A percentile compares a stretch with the other conserved stretches of the same genome.
Conservation (phyloP, 202 grass and related monocot species). For the Bolboschoenoplectus hybrid region DNA sequence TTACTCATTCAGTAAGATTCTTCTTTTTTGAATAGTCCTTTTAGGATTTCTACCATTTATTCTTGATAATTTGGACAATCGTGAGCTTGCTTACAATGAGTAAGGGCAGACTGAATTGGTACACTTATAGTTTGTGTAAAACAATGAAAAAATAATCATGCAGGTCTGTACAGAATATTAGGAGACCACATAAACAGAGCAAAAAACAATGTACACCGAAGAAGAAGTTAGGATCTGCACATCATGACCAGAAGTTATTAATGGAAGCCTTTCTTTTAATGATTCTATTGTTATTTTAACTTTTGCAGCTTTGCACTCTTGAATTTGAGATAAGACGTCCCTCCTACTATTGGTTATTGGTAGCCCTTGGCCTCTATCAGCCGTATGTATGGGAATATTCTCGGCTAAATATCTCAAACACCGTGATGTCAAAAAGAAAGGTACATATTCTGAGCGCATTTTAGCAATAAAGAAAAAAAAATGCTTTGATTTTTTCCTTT, state of each 20-base stretch:
- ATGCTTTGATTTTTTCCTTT: conserved; percentile 1
- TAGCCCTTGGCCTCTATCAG: conserved; percentile 41
- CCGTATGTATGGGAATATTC: conserved; percentile 48
- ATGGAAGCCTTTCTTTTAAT: conserved; percentile 4
- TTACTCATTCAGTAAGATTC: conserved; percentile 55
- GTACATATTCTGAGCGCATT: conserved; percentile 27
- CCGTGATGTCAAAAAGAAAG: conserved; percentile 47
- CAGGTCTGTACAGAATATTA: not conserved
- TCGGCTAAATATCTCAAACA: conserved; percentile 45
- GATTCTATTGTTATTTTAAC: conserved; percentile 18
- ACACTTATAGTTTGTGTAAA: not conserved
- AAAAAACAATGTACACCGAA: not conserved
- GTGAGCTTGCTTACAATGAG: not conserved
- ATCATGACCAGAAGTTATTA: not conserved
- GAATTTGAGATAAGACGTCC: conserved; percentile 55
- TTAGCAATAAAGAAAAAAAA: conserved; percentile 14
- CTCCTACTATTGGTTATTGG: conserved; percentile 56
- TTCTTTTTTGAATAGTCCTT: conserved; percentile 28
- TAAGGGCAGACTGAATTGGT: not conserved
- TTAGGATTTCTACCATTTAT: not conserved
- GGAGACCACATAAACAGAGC: not conserved
- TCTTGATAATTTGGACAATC: not conserved
- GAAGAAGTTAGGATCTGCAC: not conserved
- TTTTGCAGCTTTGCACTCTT: conserved; percentile 44
- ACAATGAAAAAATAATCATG: not conserved